A percentile compares a stretch with the other conserved stretches of the same genome.
Evolutionary conservation across 441 rosid genomes (phyloP).

Genomic region (Pelargonium australe): DNA sequence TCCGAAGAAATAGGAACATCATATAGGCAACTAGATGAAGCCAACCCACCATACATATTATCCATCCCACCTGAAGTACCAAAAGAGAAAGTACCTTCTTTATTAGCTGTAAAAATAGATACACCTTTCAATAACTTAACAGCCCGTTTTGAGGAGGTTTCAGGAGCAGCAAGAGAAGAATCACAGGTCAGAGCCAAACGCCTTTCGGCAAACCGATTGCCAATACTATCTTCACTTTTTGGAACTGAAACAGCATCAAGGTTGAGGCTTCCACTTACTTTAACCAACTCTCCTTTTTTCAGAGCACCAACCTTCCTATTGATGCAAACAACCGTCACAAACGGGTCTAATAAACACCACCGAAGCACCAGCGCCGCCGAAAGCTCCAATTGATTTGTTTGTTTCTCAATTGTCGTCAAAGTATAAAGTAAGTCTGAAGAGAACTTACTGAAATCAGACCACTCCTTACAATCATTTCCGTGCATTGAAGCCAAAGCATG

Average conservation of each 20-base stretch:
- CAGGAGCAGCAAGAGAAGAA: conserved; percentile 29
- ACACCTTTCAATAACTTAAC: conserved; percentile 23
- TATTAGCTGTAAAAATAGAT: conserved; percentile 22
- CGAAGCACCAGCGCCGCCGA: conserved; percentile 39
- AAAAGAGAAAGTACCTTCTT: conserved; percentile 17
- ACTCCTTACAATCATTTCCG: conserved; percentile 43
- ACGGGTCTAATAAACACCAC: conserved; percentile 84
- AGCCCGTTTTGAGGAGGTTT: conserved; percentile 33
- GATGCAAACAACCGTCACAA: conserved; percentile 64
- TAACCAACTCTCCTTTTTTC: conserved; percentile 68
- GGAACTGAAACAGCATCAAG: conserved; percentile 23
- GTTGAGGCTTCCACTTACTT: conserved; percentile 45
- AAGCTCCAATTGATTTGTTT: conserved; percentile 36
- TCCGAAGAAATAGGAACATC: conserved; percentile 24
- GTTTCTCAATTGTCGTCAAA: conserved; percentile 50
- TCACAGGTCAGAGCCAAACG: conserved; percentile 22
- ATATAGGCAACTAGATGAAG: conserved; percentile 22
- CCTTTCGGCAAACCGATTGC: conserved; percentile 26
- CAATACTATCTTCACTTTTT: conserved; percentile 19
- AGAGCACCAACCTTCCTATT: conserved; percentile 64
- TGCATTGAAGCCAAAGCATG: conserved; percentile 32
- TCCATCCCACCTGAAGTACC: conserved; percentile 25
- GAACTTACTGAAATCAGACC: conserved; percentile 65
- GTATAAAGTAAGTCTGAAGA: conserved; percentile 55
- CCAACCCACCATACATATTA: conserved; percentile 22